Conservation (phyloP, 2,329 filamentous ascomycete genomes). For the Myriosclerotinia scirpicola region DNA sequence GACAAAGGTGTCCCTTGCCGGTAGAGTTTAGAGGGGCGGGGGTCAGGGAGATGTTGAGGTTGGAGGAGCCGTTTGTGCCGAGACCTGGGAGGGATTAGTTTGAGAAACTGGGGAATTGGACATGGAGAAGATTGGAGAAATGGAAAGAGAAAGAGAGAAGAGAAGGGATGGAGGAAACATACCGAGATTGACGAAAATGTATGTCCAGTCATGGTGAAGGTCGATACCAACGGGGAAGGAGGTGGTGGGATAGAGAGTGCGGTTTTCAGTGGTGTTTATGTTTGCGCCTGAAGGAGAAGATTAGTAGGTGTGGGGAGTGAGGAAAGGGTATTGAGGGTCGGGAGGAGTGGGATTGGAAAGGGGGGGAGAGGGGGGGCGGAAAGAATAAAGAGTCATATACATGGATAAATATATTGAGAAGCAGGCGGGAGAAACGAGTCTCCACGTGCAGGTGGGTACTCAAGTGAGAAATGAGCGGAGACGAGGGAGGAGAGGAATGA, state of each 20-base stretch:
- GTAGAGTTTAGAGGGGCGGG: slow-evolving; percentile 23
- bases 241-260: slow-evolving; percentile 11
- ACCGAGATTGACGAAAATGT: slow-evolving; percentile 19
- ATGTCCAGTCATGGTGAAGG: slow-evolving; percentile 15
- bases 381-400: neutral
- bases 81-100: slow-evolving; percentile 7
- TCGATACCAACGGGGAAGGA: slow-evolving; percentile 11
- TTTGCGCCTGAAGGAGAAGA: slow-evolving; percentile 19
- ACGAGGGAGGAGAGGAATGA: slow-evolving; percentile 9
- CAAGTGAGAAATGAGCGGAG: slow-evolving; percentile 25
- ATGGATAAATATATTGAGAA: slow-evolving; percentile 26
- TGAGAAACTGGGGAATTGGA: neutral
- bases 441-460: slow-evolving; percentile 20
- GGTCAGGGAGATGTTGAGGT: slow-evolving; percentile 24
- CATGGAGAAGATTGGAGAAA: slow-evolving; percentile 7
- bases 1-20: slow-evolving; percentile 19
- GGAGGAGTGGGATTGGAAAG: neutral
- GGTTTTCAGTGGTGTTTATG: slow-evolving; percentile 23
- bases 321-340: too few relatives aligned
- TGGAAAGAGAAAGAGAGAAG: neutral
- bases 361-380: accelerated
- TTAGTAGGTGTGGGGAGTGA: neutral
- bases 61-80: slow-evolving; percentile 24
- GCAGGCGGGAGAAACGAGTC: slow-evolving; percentile 23
- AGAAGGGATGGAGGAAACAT: neutral